Evolutionary conservation across 164 flowering plant species (phyloP), one percentile per base, ranked within the genome.

Genomic region (Litsea cubeba): DNA sequence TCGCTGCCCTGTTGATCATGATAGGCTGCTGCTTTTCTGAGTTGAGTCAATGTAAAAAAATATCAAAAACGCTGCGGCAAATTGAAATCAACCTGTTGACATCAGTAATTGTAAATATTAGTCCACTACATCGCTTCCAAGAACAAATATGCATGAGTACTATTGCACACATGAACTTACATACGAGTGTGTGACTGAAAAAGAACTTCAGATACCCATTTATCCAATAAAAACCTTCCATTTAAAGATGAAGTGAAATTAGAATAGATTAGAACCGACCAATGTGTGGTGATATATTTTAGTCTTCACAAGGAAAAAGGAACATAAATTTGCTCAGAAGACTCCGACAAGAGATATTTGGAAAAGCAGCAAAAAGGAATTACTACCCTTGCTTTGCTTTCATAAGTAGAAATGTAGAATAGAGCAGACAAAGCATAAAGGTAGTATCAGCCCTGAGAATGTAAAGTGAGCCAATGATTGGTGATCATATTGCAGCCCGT

Each of bases 1-100:
- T 94, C 75, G 91, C 88, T 12, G 99, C 99, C 81, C 98, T 85
- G 60, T 95, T 97, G 69, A 95, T 95, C 97, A 93, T 89, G 63
- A 90, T 93, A 23, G 98, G 99, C 14, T 88, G 86, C 84, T 88
- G 85, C 85, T 86, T 95, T 75, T 89, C 93, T 12, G 87, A 83
- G 72, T 87, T 7, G 97, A 87, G 80, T 91, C 97, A 62, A 93
- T 88, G 79, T 91, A 95, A 35, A 88, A 88, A 88, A 49, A 95
- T 88, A 84, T 93, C 93, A 83, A 95, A 95, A 95, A 8, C 99
- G 85, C 79, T 91, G 84, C 0, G 96, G 98, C 70, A 95, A 78
- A 76, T 95, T 93, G 72, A 95, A 95, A 81, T 95, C 99, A 73
- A 95, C 97, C 98, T 95, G 88, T 28, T 58, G 35, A 76, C n/a